Base-by-base conservation (phyloP, 176 grass and related monocot species). In the Stipa capillata region DNA sequence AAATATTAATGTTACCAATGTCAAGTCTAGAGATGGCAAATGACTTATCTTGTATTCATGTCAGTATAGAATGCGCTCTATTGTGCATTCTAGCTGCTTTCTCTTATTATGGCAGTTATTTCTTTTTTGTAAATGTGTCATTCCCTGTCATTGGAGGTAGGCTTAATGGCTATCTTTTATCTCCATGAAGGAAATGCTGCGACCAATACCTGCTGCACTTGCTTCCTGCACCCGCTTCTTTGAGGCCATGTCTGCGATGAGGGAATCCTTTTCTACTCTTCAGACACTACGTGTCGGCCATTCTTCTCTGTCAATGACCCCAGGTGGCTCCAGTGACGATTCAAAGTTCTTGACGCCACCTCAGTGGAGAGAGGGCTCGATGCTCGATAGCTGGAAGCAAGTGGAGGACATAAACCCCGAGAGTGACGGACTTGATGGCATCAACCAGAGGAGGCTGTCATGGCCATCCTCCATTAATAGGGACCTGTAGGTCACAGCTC, bases 141-240 rank as follows among this genome's bases (percentile, higher is more conserved):
- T 75, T 23, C 7, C 2, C 12, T 63, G 77, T 64, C 54, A n/a
- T n/a, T n/a, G n/a, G n/a, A 18, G 15, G 15, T 48, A 15, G 14
- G 17, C 3, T 78, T 79, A 64, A 55, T 49, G 47, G 8, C 6
- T 29, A 0, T 53, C n/a, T 61, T 81, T 77, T 65, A 33, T 79
- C 18, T 53, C 41, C 24, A 11, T 83, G 53, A 94, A 99, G 96
- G 96, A 99, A 95, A 95, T 99, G 92, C 66, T 99, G 59, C 83
- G 96, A 20, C 96, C 96, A 0, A 95, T 99, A 44, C 96, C 96
- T 39, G 90, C 96, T 16, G 96, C 96, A 14, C 86, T 99, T 25
- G 92, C 96, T 78, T 99, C 92, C 6, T 99, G 96, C 90, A 99
- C 96, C 7, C 92, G 92, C 25, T 99, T 99, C 85, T 99, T 93